Evolutionary conservation across 2,329 filamentous ascomycete species (phyloP).

Genomic region (Diaporthe sp.): DNA sequence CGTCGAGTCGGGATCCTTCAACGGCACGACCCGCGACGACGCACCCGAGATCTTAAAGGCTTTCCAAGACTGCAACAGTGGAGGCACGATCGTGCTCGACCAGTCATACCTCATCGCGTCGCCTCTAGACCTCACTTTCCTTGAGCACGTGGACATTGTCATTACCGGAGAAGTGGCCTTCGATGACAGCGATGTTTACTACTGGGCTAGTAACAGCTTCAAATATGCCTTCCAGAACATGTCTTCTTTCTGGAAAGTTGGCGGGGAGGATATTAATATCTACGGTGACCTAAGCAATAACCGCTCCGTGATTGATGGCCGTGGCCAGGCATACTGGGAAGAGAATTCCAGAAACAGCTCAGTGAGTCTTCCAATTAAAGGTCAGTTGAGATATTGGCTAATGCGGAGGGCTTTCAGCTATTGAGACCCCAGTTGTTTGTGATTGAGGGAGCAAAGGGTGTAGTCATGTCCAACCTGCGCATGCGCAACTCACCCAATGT

Average conservation of each 20-base stretch:
- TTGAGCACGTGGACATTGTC: constrained; percentile 69
- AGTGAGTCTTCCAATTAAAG: constrained; percentile 45
- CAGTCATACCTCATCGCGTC: constrained; percentile 68
- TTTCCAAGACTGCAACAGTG: constrained; percentile 70
- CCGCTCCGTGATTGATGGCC: constrained; percentile 65
- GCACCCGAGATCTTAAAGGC: constrained; percentile 64
- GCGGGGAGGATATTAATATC: constrained; percentile 69
- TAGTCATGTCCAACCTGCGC: constrained; percentile 63
- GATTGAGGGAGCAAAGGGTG: constrained; percentile 62
- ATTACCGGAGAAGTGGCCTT: constrained; percentile 52
- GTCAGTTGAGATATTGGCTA: background rate
- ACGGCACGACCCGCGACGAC: constrained; percentile 41
- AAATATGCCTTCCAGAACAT: constrained; percentile 68
- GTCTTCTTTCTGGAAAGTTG: constrained; percentile 69
- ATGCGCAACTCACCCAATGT: constrained; percentile 67
- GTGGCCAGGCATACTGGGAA: constrained; percentile 69
- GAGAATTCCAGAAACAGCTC: constrained; percentile 62
- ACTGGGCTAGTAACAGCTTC: constrained; percentile 66
- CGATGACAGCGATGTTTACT: constrained; percentile 65
- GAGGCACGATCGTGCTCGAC: constrained; percentile 69
- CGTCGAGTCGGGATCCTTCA: constrained; percentile 43
- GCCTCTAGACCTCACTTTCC: constrained; percentile 67
- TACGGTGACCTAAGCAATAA: constrained; percentile 57
- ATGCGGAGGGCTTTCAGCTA: background rate
- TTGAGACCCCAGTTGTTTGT: constrained; percentile 68